These are phyloP conservation scores for Hypoxylon intermedium DNA, from an alignment of 495 filamentous ascomycete species.

Conservation along the genomic window DNA sequence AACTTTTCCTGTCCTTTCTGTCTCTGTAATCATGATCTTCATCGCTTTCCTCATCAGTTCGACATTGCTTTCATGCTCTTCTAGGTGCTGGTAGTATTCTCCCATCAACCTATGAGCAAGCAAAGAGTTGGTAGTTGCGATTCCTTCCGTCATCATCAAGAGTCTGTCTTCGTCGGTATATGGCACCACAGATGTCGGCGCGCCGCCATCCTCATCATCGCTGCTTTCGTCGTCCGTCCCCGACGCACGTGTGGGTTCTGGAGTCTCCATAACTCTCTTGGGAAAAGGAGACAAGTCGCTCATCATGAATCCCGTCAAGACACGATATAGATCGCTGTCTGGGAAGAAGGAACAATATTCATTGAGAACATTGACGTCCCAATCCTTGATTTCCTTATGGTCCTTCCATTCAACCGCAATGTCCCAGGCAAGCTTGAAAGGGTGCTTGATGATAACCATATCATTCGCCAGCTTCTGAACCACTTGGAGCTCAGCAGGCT, in stretches of 20 bases:
- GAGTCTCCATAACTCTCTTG: conserved; percentile 34
- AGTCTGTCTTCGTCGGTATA: conserved; percentile 74
- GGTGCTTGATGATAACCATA: conserved; percentile 95
- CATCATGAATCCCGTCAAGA: conserved; percentile 78
- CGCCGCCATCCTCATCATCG: conserved; percentile 60
- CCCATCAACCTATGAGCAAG: conserved; percentile 84
- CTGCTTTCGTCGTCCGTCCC: conserved; percentile 51
- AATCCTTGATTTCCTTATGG: conserved; percentile 69
- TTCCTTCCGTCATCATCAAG: conserved; percentile 82
- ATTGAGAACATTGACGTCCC: conserved; percentile 75
- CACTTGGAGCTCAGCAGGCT: conserved; percentile 69
- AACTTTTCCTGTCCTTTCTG: conserved; percentile 66
- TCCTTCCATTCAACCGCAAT: conserved; percentile 90
- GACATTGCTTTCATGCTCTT: conserved; percentile 86
- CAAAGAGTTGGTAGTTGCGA: conserved; percentile 74
- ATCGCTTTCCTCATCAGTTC: conserved; percentile 77
- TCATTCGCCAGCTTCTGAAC: conserved; percentile 79
- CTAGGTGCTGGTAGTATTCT: conserved; percentile 82
- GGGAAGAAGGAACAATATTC: conserved; percentile 88
- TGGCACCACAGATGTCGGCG: conserved; percentile 55
- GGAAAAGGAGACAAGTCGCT: conserved; percentile 89
- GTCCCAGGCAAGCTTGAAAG: conserved; percentile 88
- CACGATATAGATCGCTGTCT: conserved; percentile 77
- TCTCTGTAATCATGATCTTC: conserved; percentile 64
- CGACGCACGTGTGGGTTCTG: conserved; percentile 19